Evolutionary conservation across 306 rosid genomes (phyloP).

Genomic region (Rubus parviflorus): DNA sequence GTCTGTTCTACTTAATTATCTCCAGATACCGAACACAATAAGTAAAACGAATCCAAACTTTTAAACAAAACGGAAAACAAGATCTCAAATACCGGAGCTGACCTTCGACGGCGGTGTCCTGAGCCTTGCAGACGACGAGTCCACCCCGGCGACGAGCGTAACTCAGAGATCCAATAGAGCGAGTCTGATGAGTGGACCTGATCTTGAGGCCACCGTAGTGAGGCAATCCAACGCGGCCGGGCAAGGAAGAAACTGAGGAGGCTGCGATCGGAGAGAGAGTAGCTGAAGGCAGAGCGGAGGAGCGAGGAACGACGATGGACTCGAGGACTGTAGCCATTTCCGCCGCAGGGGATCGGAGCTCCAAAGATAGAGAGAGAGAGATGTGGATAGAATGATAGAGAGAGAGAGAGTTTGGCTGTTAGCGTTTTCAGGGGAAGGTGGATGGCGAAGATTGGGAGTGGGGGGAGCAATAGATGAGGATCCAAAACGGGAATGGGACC

Average conservation of each 20-base stretch:
- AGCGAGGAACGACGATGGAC: constrained; percentile 53
- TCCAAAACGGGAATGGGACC: background rate
- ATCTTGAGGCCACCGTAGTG: constrained; percentile 59
- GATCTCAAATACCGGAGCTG: constrained; percentile 3
- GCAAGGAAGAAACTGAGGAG: constrained; percentile 38
- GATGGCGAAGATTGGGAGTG: background rate
- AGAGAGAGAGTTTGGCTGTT: background rate
- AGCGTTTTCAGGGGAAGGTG: background rate
- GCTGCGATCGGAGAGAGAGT: constrained; percentile 37
- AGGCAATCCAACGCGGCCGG: constrained; percentile 42
- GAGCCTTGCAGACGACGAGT: constrained; percentile 64
- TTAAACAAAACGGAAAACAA: background rate
- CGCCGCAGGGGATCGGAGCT: constrained; percentile 51
- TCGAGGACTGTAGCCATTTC: constrained; percentile 73
- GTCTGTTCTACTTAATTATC: background rate
- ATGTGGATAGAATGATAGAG: background rate
- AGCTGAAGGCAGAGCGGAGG: constrained; percentile 36
- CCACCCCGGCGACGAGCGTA: constrained; percentile 44
- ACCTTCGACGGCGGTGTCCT: constrained; percentile 73
- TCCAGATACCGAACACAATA: no score
- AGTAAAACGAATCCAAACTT: background rate
- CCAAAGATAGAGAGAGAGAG: constrained; percentile 16
- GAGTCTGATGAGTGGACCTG: constrained; percentile 25
- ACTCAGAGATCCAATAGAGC: constrained; percentile 26
- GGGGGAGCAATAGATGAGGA: background rate